Base-by-base conservation (phyloP, 306 rosid species). In the Quercus gilva region DNA sequence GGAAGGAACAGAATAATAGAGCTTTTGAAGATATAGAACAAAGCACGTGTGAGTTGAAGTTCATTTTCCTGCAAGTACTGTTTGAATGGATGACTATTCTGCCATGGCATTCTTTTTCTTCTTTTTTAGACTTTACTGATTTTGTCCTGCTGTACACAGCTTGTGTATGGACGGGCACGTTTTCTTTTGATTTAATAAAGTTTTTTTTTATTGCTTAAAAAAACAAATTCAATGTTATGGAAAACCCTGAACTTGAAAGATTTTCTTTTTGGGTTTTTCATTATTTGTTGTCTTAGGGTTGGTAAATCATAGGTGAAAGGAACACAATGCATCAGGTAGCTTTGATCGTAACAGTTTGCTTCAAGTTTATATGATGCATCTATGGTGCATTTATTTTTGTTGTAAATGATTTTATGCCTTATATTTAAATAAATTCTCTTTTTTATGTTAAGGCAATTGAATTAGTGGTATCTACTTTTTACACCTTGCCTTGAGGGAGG, bases 401-500 rank as follows among this genome's bases (percentile, higher is more conserved):
- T 7, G 6, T 33, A 31, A 5, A 3, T 35, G 5, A 18, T 67
- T 67, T 19, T 26, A 11, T 23, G 67, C 15, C 14, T 67, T 35
- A 5, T 67, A 67, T 18, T 18, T 31, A 67, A 31, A 19, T 33
- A 23, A 33, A 35, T 67, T 12, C 13, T 67, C 3, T 7, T 8
- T 23, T 14, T 19, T 31, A 28, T 56, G 33, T 17, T 55, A 76
- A 78, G 41, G 19, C 11, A 23, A 52, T 69, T 31, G 41, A 37
- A 69, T 78, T 35, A 23, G 72, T 10, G 20, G 65, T 31, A 15
- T 63, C 29, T 63, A 31, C 19, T 37, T 79, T 31, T 76, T 79
- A 55, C 67, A 78, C 76, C 25, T 85, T 53, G 25, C 71, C 51
- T 19, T 75, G 63, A 69, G 63, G 69, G 52, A 37, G 80, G 29